Conservation (phyloP, 2,329 filamentous ascomycete genomes). For the Lachnum nothofagi region DNA sequence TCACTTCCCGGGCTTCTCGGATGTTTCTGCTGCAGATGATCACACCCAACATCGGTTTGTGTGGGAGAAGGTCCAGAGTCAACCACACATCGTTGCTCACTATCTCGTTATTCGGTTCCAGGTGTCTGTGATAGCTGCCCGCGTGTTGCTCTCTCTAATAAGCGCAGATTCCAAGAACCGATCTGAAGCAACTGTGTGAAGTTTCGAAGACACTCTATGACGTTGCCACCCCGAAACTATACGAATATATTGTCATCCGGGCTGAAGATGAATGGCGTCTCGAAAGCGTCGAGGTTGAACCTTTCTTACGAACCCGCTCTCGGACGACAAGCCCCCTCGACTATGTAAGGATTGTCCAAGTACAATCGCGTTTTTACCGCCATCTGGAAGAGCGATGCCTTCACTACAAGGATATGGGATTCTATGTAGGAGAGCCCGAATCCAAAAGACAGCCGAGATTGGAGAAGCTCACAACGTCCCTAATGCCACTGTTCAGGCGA, state of each 20-base stretch:
- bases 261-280: not conserved
- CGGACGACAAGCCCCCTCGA: not conserved
- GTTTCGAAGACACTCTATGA: constrained; percentile 1
- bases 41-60: no score
- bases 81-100: no score
- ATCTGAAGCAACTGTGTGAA: constrained; percentile 3
- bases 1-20: no score
- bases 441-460: not conserved
- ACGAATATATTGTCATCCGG: not conserved
- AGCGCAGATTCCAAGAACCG: no score
- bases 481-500: not conserved
- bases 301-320: not conserved
- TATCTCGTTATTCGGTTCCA: no score
- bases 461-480: not conserved
- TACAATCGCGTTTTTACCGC: not conserved
- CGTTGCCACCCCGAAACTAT: not conserved
- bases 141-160: no score
- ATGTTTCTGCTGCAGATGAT: no score
- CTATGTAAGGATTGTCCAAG: not conserved
- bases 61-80: no score
- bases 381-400: not conserved
- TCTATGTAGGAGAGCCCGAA: not conserved
- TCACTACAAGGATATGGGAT: not conserved
- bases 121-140: no score
- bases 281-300: not conserved